phyloP scores from a whole-genome alignment of 768 basidiomycete genomes.

The Lentinula edodes region DNA sequence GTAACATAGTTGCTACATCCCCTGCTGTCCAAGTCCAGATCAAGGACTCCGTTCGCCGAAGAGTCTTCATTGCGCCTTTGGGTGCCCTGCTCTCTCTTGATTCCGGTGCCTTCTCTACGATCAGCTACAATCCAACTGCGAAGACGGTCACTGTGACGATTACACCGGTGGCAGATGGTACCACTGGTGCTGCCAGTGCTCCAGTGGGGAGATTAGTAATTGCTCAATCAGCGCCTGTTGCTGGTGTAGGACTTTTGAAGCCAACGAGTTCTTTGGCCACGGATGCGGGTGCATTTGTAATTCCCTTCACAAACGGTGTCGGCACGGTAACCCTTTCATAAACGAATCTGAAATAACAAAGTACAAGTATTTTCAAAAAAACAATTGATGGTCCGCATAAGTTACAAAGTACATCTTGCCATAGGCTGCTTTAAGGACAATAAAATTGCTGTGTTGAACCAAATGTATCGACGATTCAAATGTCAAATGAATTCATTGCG shows the following conservation, averaged over 20 bases:
- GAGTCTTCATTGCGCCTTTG: slow-evolving; percentile 47
- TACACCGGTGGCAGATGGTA: slow-evolving; percentile 27
- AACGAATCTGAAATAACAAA: not conserved
- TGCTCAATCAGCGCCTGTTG: slow-evolving; percentile 32
- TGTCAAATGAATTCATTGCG: no score
- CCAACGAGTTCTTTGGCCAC: slow-evolving; percentile 29
- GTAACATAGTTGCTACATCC: slow-evolving; percentile 35
- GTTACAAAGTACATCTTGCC: no score
- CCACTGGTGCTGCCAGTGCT: slow-evolving; percentile 36
- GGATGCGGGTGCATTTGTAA: slow-evolving; percentile 42
- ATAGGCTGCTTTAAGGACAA: no score
- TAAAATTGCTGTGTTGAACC: no score
- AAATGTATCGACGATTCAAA: no score
- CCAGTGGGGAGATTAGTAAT: slow-evolving; percentile 40
- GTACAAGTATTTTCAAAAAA: not conserved
- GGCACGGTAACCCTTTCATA: not conserved
- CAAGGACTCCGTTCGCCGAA: slow-evolving; percentile 41
- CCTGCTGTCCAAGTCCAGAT: slow-evolving; percentile 36
- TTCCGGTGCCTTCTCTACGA: slow-evolving; percentile 43
- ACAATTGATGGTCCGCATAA: no score
- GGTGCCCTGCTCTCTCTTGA: slow-evolving; percentile 41
- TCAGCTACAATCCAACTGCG: slow-evolving; percentile 33
- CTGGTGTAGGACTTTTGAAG: slow-evolving; percentile 33
- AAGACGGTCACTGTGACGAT: slow-evolving; percentile 36
- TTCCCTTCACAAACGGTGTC: slow-evolving; percentile 35